Percentiles rank a stretch among this genome's conserved stretches.
phyloP scores from a whole-genome alignment of 2,329 filamentous ascomycete genomes.

The Fusarium clavum region DNA sequence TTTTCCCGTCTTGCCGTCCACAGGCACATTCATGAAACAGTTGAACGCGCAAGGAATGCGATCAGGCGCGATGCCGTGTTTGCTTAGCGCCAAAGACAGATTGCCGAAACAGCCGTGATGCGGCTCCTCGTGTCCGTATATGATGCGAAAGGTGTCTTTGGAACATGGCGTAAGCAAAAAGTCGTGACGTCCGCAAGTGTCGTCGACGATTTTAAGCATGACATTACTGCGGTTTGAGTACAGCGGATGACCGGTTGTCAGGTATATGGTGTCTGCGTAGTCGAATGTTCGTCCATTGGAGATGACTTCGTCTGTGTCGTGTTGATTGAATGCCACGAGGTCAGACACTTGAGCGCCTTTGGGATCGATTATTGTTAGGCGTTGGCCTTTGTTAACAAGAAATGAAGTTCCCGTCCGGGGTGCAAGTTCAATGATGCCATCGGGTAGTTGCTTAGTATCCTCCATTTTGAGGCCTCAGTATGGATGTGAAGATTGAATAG shows the following conservation, averaged over 20 bases:
- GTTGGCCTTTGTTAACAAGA: slow-evolving; percentile 1
- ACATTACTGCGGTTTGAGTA: slow-evolving; percentile 13
- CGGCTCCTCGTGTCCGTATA: slow-evolving; percentile 5
- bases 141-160: slow-evolving; percentile 15
- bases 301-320: slow-evolving; percentile 11
- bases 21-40: slow-evolving; percentile 12
- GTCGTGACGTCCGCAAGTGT: slow-evolving; percentile 11
- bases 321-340: slow-evolving; percentile 5
- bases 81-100: background rate
- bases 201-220: slow-evolving; percentile 5
- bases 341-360: slow-evolving; percentile 8
- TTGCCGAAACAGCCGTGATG: slow-evolving; percentile 19
- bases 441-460: background rate
- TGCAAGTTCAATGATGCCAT: background rate
- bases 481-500: background rate
- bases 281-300: slow-evolving; percentile 12
- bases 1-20: slow-evolving; percentile 5
- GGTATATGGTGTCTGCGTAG: slow-evolving; percentile 10
- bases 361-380: background rate
- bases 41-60: slow-evolving; percentile 11
- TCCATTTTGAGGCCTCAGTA: background rate
- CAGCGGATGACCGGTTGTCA: background rate
- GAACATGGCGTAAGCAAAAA: slow-evolving; percentile 9
- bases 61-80: slow-evolving; percentile 1
- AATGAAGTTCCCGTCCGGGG: slow-evolving; percentile 2